Evolutionary conservation across 2,329 filamentous ascomycete species (phyloP), one percentile per base, ranked within the genome.

Genomic region (Reticulascus tulasneorum): DNA sequence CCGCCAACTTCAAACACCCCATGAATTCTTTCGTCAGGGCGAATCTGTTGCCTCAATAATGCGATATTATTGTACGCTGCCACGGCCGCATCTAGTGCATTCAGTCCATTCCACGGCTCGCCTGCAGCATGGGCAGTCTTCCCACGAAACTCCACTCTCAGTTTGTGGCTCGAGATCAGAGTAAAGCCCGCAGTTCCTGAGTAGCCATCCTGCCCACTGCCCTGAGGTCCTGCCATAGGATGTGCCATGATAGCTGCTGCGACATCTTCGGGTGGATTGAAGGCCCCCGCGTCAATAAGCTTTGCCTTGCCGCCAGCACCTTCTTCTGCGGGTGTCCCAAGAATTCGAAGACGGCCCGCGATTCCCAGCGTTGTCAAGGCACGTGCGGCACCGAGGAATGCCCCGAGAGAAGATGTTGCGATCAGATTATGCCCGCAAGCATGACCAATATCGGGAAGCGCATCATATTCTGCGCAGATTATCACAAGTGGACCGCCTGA

Each of bases 391-490:
- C 55, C 64, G 6, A 70, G 47, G 27, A 67, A 69, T 3, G 60
- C 58, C 3, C 60, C 60, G 10, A 69, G 43, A 1, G 61, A 60
- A 1, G 63, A 53, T 0, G 60, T 62, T 5, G 65, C 62, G 34
- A 69, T 69, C 9, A 69, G 52, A 39, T 69, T 70, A 48, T 69
- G 66, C 3, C 66, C 66, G 43, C 65, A 69, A 2, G 61, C 64
- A 30, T 70, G 65, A 6, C 65, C 65, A n/a, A 69, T 67, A 2
- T 53, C 56, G 0, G 66, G 66, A 1, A 71, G 56, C 1, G 68
- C 69, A 40, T 74, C 70, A 39, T 72, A 71, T 47, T 71, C 67
- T 35, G 62, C 64, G 42, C 66, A 68, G 40, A 62, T 60, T 17
- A 62, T 53, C 19, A 69, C 49, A 0, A 66, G 56, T 1, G 60